Evolutionary conservation across 208 protist species (phyloP).

Genomic region (Naegleria lovaniensis): DNA sequence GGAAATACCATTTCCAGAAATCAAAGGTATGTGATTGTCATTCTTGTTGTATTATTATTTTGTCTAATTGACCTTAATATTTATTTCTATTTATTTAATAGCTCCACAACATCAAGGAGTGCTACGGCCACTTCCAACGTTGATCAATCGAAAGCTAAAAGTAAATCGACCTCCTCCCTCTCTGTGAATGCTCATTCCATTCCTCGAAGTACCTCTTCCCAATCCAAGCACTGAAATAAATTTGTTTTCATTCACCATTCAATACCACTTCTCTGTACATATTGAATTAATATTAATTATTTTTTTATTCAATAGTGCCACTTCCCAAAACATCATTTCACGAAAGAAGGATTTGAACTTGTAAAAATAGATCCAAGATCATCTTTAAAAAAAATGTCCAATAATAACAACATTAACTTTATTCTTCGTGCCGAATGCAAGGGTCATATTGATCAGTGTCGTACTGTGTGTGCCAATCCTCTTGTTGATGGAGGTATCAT

Average conservation of each 20-base stretch:
- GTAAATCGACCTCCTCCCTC: not conserved
- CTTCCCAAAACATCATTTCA: too few species aligned
- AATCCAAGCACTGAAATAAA: not conserved
- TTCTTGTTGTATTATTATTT: too few species aligned
- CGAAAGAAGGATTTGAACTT: too few species aligned
- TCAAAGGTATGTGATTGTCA: not conserved
- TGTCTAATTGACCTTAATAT: not conserved
- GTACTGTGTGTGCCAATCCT: not conserved
- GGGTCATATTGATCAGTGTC: not conserved
- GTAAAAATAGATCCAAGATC: too few species aligned
- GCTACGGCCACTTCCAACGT: not conserved
- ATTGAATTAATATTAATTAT: too few species aligned
- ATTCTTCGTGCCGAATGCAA: not conserved
- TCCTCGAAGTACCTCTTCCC: not conserved
- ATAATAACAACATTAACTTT: slow-evolving; percentile 1
- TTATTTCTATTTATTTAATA: not conserved
- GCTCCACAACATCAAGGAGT: not conserved
- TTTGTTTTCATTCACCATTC: too few species aligned
- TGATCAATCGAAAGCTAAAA: not conserved
- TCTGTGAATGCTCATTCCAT: not conserved
- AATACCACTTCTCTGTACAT: too few species aligned
- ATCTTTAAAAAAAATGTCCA: not conserved
- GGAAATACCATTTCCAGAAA: not conserved
- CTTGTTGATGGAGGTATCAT: slow-evolving; percentile 4
- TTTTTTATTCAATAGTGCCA: too few species aligned